phyloP scores from a whole-genome alignment of 495 filamentous ascomycete genomes.

The Aspergillus affinis region DNA sequence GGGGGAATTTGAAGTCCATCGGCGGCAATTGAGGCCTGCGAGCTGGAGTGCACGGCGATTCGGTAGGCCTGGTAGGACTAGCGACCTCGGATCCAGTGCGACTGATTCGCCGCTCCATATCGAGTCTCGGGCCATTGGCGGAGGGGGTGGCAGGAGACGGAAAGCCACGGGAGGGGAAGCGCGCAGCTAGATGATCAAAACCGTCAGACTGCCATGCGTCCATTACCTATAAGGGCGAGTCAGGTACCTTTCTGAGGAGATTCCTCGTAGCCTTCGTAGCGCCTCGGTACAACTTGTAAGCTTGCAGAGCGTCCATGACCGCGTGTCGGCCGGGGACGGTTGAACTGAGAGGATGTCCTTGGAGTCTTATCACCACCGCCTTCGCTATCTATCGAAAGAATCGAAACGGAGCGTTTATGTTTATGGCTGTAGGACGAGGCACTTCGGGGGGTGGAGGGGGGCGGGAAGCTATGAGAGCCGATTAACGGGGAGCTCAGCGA shows the following conservation, averaged over 20 bases:
- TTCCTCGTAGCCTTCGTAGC: conserved; percentile 47
- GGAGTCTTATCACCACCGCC: conserved; percentile 45
- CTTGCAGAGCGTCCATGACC: conserved; percentile 81
- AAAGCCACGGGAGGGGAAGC: conserved; percentile 28
- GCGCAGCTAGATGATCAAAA: conserved; percentile 17
- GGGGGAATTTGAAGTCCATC: conserved; percentile 71
- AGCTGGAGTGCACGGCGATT: conserved; percentile 30
- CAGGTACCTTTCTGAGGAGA: conserved; percentile 41
- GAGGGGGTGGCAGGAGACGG: conserved; percentile 30
- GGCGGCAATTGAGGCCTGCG: conserved; percentile 44
- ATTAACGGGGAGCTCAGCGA: conserved; percentile 45
- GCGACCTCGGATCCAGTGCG: conserved; percentile 26
- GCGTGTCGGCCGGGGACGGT: conserved; percentile 45
- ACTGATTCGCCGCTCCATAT: conserved; percentile 29
- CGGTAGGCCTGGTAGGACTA: conserved; percentile 29
- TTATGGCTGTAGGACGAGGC: conserved; percentile 41
- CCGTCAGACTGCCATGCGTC: conserved; percentile 5
- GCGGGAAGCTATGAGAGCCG: conserved; percentile 49
- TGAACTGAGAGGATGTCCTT: conserved; percentile 37
- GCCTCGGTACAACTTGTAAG: conserved; percentile 70
- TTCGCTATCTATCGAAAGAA: conserved; percentile 81
- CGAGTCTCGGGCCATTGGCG: conserved; percentile 27
- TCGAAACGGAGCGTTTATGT: conserved; percentile 86
- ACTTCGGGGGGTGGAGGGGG: conserved; percentile 41
- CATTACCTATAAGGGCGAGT: neutral